These are phyloP conservation scores for Eurotiales sp. DNA, from an alignment of 2,329 filamentous ascomycete genomes.

Conservation along the genomic window DNA sequence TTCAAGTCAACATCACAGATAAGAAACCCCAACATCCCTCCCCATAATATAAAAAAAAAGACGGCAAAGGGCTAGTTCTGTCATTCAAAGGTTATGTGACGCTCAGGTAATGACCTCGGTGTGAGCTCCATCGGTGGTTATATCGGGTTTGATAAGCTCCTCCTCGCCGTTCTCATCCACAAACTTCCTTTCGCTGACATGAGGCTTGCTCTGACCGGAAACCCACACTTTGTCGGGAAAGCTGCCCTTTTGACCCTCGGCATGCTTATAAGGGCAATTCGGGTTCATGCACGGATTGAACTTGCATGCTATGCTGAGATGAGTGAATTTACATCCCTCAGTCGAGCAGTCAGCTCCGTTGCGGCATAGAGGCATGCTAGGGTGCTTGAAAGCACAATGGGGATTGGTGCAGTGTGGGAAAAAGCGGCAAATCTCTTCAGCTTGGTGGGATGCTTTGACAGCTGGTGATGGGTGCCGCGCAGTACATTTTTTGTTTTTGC, in stretches of 20 bases:
- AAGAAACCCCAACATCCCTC: too few species aligned
- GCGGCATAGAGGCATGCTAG: constrained; percentile 78
- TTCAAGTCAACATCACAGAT: not conserved
- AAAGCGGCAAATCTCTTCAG: constrained; percentile 84
- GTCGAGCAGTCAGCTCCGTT: constrained; percentile 86
- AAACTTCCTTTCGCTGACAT: constrained; percentile 87
- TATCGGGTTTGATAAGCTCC: constrained; percentile 67
- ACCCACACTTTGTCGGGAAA: constrained; percentile 93
- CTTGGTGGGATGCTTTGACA: constrained; percentile 70
- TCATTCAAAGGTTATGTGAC: too few species aligned
- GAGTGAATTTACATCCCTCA: constrained; percentile 82
- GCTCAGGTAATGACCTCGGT: constrained; percentile 30
- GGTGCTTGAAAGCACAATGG: constrained; percentile 84
- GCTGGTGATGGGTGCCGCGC: constrained; percentile 90
- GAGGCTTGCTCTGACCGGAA: constrained; percentile 56
- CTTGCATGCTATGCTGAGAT: constrained; percentile 78
- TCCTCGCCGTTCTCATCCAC: constrained; percentile 64
- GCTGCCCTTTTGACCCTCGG: constrained; percentile 79
- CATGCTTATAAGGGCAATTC: constrained; percentile 84
- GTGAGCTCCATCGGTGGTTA: constrained; percentile 24
- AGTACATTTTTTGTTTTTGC: constrained; percentile 93
- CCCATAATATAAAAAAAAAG: too few species aligned
- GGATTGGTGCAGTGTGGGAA: constrained; percentile 88
- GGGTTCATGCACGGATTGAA: constrained; percentile 89
- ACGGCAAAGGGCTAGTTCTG: too few species aligned